These are phyloP conservation scores for Ziziphus jujuba DNA, from an alignment of 306 rosid genomes.

Conservation along the genomic window DNA sequence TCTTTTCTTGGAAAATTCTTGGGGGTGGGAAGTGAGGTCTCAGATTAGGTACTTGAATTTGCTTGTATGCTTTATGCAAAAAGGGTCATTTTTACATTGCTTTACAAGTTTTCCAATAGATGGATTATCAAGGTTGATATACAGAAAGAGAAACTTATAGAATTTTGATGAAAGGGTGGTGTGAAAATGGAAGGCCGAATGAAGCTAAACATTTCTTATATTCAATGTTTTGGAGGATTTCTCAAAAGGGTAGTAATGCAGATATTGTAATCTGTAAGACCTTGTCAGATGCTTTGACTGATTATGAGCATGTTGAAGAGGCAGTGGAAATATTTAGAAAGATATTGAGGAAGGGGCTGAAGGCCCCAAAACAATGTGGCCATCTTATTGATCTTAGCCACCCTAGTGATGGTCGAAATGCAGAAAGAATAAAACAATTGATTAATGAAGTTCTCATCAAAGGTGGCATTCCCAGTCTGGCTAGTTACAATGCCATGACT, in stretches of 20 bases:
- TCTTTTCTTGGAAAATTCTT: constrained; percentile 37
- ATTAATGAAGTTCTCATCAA: constrained; percentile 36
- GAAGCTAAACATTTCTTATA: constrained; percentile 46
- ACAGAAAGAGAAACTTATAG: constrained; percentile 40
- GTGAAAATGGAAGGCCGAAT: constrained; percentile 36
- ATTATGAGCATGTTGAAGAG: constrained; percentile 34
- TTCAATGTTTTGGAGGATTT: constrained; percentile 54
- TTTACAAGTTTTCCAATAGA: constrained; percentile 38
- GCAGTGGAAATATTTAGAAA: constrained; percentile 42
- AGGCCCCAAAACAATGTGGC: constrained; percentile 29
- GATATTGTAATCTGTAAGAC: constrained; percentile 40
- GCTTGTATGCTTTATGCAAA: constrained; percentile 32
- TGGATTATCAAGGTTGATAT: constrained; percentile 38
- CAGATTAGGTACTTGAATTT: constrained; percentile 33
- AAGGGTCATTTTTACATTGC: constrained; percentile 40
- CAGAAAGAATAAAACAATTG: constrained; percentile 15
- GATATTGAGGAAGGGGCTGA: constrained; percentile 45
- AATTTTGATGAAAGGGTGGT: constrained; percentile 45
- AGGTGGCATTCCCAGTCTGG: constrained; percentile 45
- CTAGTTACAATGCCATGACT: constrained; percentile 36
- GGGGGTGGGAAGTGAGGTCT: constrained; percentile 40
- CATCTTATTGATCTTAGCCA: constrained; percentile 23
- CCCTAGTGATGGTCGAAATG: constrained; percentile 11
- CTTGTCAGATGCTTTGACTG: constrained; percentile 37
- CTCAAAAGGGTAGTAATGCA: constrained; percentile 46